phyloP scores from a whole-genome alignment of 1,284 basidiomycete species.

The Sanghuangporus sanghuang region DNA sequence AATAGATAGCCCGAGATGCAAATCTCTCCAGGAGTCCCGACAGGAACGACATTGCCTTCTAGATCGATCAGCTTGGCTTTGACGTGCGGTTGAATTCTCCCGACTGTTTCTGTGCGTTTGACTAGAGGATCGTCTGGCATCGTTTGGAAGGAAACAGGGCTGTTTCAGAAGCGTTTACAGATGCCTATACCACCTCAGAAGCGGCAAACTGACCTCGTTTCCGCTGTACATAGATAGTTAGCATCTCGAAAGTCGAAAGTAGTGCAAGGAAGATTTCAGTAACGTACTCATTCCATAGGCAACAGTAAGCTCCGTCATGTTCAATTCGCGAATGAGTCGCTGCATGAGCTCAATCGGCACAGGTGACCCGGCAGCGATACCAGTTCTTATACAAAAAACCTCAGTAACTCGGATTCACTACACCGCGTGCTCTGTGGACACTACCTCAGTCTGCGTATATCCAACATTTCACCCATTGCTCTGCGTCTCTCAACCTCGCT shows the following conservation, averaged over 20 bases:
- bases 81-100: slow-evolving; percentile 70
- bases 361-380: slow-evolving; percentile 75
- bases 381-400: slow-evolving; percentile 44
- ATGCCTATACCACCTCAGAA: background rate
- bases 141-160: slow-evolving; percentile 80
- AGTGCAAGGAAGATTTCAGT: background rate
- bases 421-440: slow-evolving; percentile 1
- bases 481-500: slow-evolving; percentile 55
- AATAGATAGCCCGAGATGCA: slow-evolving; percentile 71
- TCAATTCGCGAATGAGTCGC: slow-evolving; percentile 58
- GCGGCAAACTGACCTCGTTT: slow-evolving; percentile 41
- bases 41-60: slow-evolving; percentile 57
- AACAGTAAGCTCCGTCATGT: slow-evolving; percentile 67
- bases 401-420: background rate
- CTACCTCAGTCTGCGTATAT: slow-evolving; percentile 52
- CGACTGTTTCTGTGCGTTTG: slow-evolving; percentile 78
- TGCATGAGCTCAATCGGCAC: slow-evolving; percentile 79
- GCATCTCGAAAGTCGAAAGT: background rate
- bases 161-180: slow-evolving; percentile 23
- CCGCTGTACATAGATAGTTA: slow-evolving; percentile 34
- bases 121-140: slow-evolving; percentile 59
- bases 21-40: slow-evolving; percentile 69
- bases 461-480: slow-evolving; percentile 38
- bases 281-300: slow-evolving; percentile 76
- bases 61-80: slow-evolving; percentile 66